These are phyloP conservation scores for Fusarium sp. DNA, from an alignment of 2,329 filamentous ascomycete species.

Conservation along the genomic window DNA sequence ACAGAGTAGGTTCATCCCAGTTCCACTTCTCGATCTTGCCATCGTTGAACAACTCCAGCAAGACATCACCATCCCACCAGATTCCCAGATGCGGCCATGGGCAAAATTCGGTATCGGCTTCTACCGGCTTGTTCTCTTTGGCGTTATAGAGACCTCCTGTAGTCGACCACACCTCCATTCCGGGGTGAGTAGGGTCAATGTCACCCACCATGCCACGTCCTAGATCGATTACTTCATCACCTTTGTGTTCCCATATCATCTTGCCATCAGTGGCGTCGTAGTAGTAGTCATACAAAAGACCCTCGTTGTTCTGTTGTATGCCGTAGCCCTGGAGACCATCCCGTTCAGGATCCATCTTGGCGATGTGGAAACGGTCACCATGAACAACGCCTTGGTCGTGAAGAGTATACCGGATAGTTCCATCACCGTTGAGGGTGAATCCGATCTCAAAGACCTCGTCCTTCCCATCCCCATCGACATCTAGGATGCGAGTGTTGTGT, in stretches of 20 bases:
- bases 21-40: slow-evolving; percentile 41
- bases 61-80: slow-evolving; percentile 29
- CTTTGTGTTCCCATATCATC: slow-evolving; percentile 36
- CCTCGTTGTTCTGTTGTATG: slow-evolving; percentile 36
- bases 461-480: slow-evolving; percentile 33
- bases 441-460: slow-evolving; percentile 39
- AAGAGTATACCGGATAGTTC: slow-evolving; percentile 30
- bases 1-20: background rate
- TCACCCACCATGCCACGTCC: slow-evolving; percentile 37
- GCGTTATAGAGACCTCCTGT: slow-evolving; percentile 35
- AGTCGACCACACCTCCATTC: slow-evolving; percentile 41
- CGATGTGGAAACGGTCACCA: slow-evolving; percentile 39
- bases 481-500: slow-evolving; percentile 40
- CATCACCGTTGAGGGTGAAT: slow-evolving; percentile 39
- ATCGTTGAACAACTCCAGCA: slow-evolving; percentile 41
- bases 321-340: slow-evolving; percentile 36
- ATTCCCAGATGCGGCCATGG: slow-evolving; percentile 32
- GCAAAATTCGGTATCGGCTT: background rate
- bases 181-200: slow-evolving; percentile 32
- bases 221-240: slow-evolving; percentile 8
- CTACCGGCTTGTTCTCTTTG: slow-evolving; percentile 14
- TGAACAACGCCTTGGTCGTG: slow-evolving; percentile 31
- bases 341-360: slow-evolving; percentile 39
- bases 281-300: slow-evolving; percentile 37
- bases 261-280: slow-evolving; percentile 32